phyloP scores from a whole-genome alignment of 768 basidiomycete genomes.

The Lactarius quietus region DNA sequence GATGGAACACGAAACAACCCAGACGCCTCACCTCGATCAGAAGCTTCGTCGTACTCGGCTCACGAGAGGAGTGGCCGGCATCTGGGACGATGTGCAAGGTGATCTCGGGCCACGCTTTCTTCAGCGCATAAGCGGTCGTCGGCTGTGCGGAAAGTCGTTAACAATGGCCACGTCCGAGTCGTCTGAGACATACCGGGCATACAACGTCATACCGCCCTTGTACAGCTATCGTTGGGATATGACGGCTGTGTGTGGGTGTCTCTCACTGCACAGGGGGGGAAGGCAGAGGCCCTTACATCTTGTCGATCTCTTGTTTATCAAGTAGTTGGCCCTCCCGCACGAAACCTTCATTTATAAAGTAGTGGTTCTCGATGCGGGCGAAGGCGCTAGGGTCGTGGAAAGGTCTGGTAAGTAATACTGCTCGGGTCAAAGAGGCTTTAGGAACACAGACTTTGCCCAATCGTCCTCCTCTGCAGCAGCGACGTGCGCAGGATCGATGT shows the following conservation, averaged over 20 bases:
- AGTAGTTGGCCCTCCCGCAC: conserved; percentile 87
- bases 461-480: conserved; percentile 65
- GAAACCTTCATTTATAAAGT: conserved; percentile 87
- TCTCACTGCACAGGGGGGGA: not conserved
- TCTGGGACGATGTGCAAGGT: conserved; percentile 73
- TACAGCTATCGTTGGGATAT: conserved; percentile 78
- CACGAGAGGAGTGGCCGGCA: conserved; percentile 84
- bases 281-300: conserved; percentile 53
- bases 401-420: not conserved
- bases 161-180: conserved; percentile 21
- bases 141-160: conserved; percentile 41
- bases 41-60: conserved; percentile 62
- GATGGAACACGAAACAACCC: not conserved
- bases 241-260: conserved; percentile 52
- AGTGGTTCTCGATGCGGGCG: conserved; percentile 87
- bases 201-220: conserved; percentile 90
- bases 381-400: conserved; percentile 54
- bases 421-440: not conserved
- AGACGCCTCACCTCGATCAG: conserved; percentile 59
- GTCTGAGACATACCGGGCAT: conserved; percentile 56
- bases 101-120: conserved; percentile 82
- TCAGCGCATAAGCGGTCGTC: conserved; percentile 76
- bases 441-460: conserved; percentile 62
- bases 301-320: conserved; percentile 78
- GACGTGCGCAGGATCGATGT: conserved; percentile 64